These are phyloP conservation scores for Colletotrichum lindemuthianum DNA, from an alignment of 2,329 filamentous ascomycete species.

Conservation along the genomic window DNA sequence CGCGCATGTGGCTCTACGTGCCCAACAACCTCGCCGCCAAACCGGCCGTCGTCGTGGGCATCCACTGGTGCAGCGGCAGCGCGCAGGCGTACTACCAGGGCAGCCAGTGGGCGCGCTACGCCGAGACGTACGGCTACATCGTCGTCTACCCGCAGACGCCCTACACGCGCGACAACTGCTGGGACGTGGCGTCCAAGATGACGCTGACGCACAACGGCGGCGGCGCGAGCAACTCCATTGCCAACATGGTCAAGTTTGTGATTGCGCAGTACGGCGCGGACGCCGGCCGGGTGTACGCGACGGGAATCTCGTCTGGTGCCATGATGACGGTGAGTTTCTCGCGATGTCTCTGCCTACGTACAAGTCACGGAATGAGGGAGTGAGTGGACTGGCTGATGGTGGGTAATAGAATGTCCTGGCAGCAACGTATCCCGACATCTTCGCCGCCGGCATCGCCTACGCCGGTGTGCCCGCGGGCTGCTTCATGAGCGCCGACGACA, in stretches of 20 bases:
- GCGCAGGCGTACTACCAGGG: constrained; percentile 61
- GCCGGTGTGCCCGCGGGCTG: constrained; percentile 66
- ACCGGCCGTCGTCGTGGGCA: constrained; percentile 63
- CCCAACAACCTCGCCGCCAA: constrained; percentile 50
- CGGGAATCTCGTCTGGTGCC: constrained; percentile 58
- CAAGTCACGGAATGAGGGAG: too few species aligned
- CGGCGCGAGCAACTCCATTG: constrained; percentile 61
- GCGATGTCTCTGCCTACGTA: too few species aligned
- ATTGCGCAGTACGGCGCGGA: constrained; percentile 59
- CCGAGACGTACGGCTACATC: constrained; percentile 67
- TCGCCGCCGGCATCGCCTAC: constrained; percentile 61
- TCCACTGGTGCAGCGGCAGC: constrained; percentile 67
- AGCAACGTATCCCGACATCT: constrained; percentile 65
- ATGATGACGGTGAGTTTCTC: constrained; percentile 58
- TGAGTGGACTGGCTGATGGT: neutral
- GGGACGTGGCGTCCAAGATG: constrained; percentile 66
- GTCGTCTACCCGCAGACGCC: constrained; percentile 57
- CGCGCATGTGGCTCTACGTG: constrained; percentile 44
- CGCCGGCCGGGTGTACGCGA: constrained; percentile 57
- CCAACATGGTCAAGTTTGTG: constrained; percentile 64
- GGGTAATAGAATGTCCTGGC: constrained; percentile 54
- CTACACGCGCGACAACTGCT: constrained; percentile 56
- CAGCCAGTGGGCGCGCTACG: constrained; percentile 60
- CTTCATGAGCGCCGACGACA: constrained; percentile 54
- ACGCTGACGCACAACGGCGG: constrained; percentile 62